These are phyloP conservation scores for Thraustochytrium sp. DNA, from an alignment of 352 stramenopile genomes.

Conservation along the genomic window DNA sequence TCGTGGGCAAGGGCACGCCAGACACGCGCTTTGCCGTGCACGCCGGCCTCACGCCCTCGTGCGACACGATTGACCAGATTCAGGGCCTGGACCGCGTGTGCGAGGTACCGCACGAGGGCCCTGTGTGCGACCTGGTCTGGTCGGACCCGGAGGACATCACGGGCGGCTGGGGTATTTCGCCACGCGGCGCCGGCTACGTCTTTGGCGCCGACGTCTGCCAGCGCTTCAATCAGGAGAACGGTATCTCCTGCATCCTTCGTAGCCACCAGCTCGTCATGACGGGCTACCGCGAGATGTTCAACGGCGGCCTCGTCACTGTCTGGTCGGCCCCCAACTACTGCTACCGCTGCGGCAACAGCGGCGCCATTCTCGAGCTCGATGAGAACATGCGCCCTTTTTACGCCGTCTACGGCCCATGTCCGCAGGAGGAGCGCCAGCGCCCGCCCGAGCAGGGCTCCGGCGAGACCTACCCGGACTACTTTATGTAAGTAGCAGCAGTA, in stretches of 20 bases:
- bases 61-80: constrained; percentile 51
- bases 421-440: constrained; percentile 2
- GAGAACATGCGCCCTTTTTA: constrained; percentile 48
- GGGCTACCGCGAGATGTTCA: constrained; percentile 81
- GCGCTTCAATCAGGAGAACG: constrained; percentile 72
- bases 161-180: constrained; percentile 51
- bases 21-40: constrained; percentile 47
- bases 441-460: neutral
- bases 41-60: constrained; percentile 47
- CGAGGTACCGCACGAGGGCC: constrained; percentile 51
- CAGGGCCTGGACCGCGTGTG: constrained; percentile 46
- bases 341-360: constrained; percentile 77
- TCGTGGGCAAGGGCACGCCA: constrained; percentile 45
- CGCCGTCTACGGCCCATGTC: constrained; percentile 24
- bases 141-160: constrained; percentile 50
- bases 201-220: constrained; percentile 71
- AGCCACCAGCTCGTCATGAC: constrained; percentile 77
- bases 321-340: constrained; percentile 79
- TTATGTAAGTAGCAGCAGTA: constrained; percentile 20
- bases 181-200: constrained; percentile 71
- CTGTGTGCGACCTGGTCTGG: constrained; percentile 51
- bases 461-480: constrained; percentile 26
- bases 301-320: constrained; percentile 74
- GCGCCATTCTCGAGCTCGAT: constrained; percentile 79
- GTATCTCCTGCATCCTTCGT: constrained; percentile 66